phyloP scores from a whole-genome alignment of 805 yeast species.

The Pachysolen tannophilus region DNA sequence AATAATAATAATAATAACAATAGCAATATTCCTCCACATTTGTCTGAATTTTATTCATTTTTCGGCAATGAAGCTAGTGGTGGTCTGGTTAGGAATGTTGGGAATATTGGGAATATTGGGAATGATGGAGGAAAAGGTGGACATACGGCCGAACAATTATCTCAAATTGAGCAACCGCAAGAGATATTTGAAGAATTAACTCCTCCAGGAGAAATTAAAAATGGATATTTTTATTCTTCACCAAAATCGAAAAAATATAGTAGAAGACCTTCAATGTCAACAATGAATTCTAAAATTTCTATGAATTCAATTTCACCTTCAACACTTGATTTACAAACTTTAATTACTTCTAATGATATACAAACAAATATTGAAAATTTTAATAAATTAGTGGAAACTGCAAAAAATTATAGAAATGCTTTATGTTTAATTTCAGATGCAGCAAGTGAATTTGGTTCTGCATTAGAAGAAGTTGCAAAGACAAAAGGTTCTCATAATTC shows the following conservation, averaged over 20 bases:
- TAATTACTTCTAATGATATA: slow-evolving; percentile 56
- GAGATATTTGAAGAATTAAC: too few species aligned
- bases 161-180: too few species aligned
- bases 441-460: slow-evolving; percentile 63
- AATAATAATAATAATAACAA: neutral
- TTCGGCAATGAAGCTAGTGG: too few species aligned
- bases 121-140: too few species aligned
- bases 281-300: slow-evolving; percentile 9
- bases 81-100: too few species aligned
- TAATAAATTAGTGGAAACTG: slow-evolving; percentile 36
- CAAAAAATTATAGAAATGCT: slow-evolving; percentile 38
- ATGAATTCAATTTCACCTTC: slow-evolving; percentile 41
- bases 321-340: slow-evolving; percentile 49
- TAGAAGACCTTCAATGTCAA: slow-evolving; percentile 10
- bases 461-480: slow-evolving; percentile 57
- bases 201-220: too few species aligned
- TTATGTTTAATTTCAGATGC: slow-evolving; percentile 42
- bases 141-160: too few species aligned
- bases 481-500: slow-evolving; percentile 43
- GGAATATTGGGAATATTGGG: too few species aligned
- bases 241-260: neutral
- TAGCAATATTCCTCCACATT: slow-evolving; percentile 38
- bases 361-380: slow-evolving; percentile 39
- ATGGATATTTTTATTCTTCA: slow-evolving; percentile 1
- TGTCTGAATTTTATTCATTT: slow-evolving; percentile 51